These are phyloP conservation scores for Raphanus sativus DNA, from an alignment of 345 rosid species.

Conservation along the genomic window DNA sequence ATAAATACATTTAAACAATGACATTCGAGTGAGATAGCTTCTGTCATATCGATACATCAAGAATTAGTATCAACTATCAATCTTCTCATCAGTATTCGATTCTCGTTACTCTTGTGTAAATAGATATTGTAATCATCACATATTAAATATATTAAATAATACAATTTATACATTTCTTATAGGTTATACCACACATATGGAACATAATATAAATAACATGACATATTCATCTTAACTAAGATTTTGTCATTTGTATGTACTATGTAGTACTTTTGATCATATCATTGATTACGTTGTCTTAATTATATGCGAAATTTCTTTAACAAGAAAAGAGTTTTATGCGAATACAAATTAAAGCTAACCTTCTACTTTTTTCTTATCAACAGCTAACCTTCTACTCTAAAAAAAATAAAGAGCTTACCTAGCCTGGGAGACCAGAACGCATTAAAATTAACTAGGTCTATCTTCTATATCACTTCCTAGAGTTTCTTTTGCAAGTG, in stretches of 20 bases:
- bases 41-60: conserved; percentile 18
- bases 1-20: conserved; percentile 21
- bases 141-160: too few relatives aligned
- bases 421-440: too few relatives aligned
- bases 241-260: too few relatives aligned
- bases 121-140: neutral
- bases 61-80: neutral
- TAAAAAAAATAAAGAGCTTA: conserved; percentile 14
- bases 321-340: neutral
- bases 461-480: conserved; percentile 32
- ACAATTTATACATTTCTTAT: neutral
- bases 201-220: neutral
- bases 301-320: neutral
- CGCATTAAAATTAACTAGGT: conserved; percentile 21
- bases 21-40: neutral
- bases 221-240: neutral
- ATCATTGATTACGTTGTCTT: neutral
- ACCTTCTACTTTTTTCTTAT: neutral
- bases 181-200: neutral
- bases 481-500: conserved; percentile 9
- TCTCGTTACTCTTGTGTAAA: neutral
- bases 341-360: conserved; percentile 9
- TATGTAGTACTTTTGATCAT: too few relatives aligned
- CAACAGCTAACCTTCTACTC: neutral
- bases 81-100: neutral